phyloP scores from a whole-genome alignment of 75 land plant species.

The Pseudotsuga menziesii region DNA sequence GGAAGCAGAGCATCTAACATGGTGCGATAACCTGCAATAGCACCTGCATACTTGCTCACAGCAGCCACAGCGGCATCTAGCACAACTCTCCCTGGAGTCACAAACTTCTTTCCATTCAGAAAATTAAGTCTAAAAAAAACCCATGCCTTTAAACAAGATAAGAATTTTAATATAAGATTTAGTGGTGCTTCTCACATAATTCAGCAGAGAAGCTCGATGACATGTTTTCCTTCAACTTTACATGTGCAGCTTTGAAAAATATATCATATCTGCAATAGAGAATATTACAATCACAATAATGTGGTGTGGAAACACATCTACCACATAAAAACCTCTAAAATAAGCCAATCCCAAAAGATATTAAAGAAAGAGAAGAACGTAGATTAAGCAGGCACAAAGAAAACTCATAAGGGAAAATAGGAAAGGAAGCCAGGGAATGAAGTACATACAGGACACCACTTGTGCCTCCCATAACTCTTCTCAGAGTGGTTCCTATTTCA shows the following conservation, averaged over 20 bases:
- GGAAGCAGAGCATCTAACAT: constrained; percentile 95
- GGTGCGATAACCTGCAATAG: constrained; percentile 82
- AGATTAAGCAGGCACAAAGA: no score
- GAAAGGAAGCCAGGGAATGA: no score
- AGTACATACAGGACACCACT: constrained; percentile 84
- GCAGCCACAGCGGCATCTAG: constrained; percentile 85
- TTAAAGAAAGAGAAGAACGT: no score
- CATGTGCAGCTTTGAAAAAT: constrained; percentile 81
- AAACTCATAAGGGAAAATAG: no score
- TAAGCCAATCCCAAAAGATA: no score
- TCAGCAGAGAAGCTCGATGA: constrained; percentile 28
- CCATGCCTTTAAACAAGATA: not conserved
- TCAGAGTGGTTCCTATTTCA: constrained; percentile 76
- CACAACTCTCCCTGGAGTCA: constrained; percentile 72
- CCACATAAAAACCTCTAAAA: no score
- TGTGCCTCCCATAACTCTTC: constrained; percentile 96
- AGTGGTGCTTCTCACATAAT: constrained; percentile 44
- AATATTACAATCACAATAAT: no score
- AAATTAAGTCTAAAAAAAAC: not conserved
- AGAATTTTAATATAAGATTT: not conserved
- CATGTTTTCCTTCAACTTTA: constrained; percentile 43
- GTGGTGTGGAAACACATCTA: no score
- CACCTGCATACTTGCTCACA: constrained; percentile 95
- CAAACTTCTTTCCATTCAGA: not conserved
- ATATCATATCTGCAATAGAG: constrained; percentile 69